Evolutionary conservation across 177 flowering plant species (phyloP).

Genomic region (Vitis hybrid): DNA sequence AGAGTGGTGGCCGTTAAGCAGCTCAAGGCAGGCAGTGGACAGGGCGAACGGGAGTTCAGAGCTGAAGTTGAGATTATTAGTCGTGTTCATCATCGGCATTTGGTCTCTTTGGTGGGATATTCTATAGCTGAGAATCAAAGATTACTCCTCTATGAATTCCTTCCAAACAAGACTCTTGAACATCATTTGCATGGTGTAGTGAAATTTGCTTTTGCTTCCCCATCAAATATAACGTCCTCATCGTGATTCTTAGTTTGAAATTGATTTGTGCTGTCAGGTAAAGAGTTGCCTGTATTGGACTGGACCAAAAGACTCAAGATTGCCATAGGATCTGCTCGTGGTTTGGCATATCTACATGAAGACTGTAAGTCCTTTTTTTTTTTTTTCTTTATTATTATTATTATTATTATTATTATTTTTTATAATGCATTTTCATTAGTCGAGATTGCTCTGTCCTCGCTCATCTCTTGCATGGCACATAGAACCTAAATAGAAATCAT

Average conservation of each 20-base stretch:
- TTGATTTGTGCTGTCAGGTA: constrained; percentile 25
- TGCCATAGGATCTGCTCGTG: constrained; percentile 70
- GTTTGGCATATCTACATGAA: constrained; percentile 73
- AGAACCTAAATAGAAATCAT: too few species aligned
- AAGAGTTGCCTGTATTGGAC: constrained; percentile 48
- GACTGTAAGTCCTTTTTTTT: constrained; percentile 48
- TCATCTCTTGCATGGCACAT: too few species aligned
- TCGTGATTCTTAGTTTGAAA: neutral
- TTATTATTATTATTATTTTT: neutral
- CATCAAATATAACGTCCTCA: neutral
- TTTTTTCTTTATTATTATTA: neutral
- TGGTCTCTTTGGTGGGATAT: constrained; percentile 67
- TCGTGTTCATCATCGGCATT: constrained; percentile 64
- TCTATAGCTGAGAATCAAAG: constrained; percentile 50
- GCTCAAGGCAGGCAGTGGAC: constrained; percentile 59
- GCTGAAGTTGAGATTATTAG: constrained; percentile 68
- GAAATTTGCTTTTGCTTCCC: neutral
- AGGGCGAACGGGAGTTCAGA: constrained; percentile 58
- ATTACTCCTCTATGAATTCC: constrained; percentile 58
- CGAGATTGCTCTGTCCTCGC: too few species aligned
- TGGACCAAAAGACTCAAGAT: constrained; percentile 64
- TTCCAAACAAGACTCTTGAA: constrained; percentile 56
- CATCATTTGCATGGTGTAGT: constrained; percentile 56
- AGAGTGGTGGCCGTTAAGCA: constrained; percentile 55
- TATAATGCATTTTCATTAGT: neutral